Percentiles rank a stretch among this genome's conserved stretches.
phyloP scores from a whole-genome alignment of 1,139 yeast species.

The Hansenula lynferdii region DNA sequence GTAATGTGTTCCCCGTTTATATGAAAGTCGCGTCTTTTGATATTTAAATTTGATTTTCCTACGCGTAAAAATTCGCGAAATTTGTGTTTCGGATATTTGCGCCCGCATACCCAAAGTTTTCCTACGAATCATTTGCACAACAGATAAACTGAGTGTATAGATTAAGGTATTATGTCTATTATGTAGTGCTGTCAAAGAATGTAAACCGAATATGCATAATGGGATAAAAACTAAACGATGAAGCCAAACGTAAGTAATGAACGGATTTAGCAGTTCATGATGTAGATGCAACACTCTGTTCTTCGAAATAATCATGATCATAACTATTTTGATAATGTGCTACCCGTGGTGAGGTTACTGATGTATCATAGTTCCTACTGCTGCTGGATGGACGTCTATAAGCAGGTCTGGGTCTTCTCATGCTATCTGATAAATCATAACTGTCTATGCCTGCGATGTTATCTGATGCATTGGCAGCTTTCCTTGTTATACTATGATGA shows the following conservation, averaged over 20 bases:
- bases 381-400: neutral
- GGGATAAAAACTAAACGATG: too few species aligned
- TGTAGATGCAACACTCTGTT: conserved; percentile 10
- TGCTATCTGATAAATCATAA: conserved; percentile 10
- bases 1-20: conserved; percentile 1
- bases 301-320: conserved; percentile 15
- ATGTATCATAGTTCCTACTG: neutral
- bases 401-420: conserved; percentile 8
- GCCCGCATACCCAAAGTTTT: too few species aligned
- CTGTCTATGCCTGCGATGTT: conserved; percentile 37
- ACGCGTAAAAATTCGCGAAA: neutral
- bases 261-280: neutral
- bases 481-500: conserved; percentile 31
- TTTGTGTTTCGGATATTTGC: neutral
- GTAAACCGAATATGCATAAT: too few species aligned
- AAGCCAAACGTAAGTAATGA: too few species aligned
- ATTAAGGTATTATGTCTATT: too few species aligned
- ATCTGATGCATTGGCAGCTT: conserved; percentile 37
- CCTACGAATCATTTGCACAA: too few species aligned
- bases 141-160: too few species aligned
- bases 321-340: neutral
- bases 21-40: neutral
- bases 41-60: neutral
- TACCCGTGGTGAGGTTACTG: neutral
- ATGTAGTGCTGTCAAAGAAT: too few species aligned